phyloP scores from a whole-genome alignment of 1,139 yeast species.

The Geotrichum histeridarum region DNA sequence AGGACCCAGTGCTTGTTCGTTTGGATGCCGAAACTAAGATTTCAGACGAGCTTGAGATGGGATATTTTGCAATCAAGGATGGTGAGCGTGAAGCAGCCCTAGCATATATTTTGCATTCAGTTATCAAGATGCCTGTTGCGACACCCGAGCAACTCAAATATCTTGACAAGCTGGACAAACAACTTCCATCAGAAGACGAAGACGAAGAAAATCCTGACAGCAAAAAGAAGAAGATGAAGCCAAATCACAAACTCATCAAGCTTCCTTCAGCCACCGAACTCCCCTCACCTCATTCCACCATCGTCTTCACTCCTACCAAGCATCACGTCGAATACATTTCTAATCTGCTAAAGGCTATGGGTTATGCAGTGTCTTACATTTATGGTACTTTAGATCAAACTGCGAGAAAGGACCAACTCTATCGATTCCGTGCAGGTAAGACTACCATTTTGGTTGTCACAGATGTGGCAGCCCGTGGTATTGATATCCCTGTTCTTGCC shows the following conservation, averaged over 20 bases:
- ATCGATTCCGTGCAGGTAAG: constrained; percentile 77
- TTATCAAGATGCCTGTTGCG: constrained; percentile 80
- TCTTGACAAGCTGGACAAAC: constrained; percentile 43
- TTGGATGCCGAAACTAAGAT: constrained; percentile 88
- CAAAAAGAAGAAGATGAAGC: constrained; percentile 39
- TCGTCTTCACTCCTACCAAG: constrained; percentile 91
- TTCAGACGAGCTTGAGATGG: constrained; percentile 87
- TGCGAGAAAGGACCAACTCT: constrained; percentile 85
- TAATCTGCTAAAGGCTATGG: constrained; percentile 62
- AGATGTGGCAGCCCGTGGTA: constrained; percentile 99
- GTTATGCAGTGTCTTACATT: constrained; percentile 81
- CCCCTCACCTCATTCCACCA: constrained; percentile 82
- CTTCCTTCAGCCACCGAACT: constrained; percentile 75
- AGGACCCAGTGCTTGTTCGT: constrained; percentile 86
- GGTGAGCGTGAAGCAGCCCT: constrained; percentile 89
- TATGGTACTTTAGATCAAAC: constrained; percentile 94
- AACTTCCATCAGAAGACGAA: constrained; percentile 33
- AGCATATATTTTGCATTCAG: constrained; percentile 67
- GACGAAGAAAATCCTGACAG: constrained; percentile 44
- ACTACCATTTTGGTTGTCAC: constrained; percentile 87
- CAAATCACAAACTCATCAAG: constrained; percentile 46
- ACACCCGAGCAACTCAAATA: constrained; percentile 44
- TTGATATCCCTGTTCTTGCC: constrained; percentile 93
- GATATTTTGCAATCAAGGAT: constrained; percentile 72
- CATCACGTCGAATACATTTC: constrained; percentile 94